phyloP scores from a whole-genome alignment of 352 stramenopile genomes.

The Blastocystis sp. region DNA sequence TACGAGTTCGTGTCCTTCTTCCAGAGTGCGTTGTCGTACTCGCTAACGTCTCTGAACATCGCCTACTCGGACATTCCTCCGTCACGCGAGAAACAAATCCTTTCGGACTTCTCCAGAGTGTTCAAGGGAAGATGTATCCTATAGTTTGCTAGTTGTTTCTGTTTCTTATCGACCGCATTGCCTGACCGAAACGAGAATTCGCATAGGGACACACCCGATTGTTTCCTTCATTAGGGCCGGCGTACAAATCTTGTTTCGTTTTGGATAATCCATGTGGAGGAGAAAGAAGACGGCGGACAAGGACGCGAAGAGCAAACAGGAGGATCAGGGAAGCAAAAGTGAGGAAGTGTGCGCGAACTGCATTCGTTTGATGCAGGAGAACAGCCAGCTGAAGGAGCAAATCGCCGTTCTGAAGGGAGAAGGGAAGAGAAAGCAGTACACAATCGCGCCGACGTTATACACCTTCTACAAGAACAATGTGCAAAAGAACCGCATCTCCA shows the following conservation, averaged over 20 bases:
- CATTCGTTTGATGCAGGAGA: constrained; percentile 66
- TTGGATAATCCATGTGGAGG: constrained; percentile 28
- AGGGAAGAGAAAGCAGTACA: constrained; percentile 65
- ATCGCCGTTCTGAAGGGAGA: constrained; percentile 47
- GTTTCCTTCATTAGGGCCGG: too few species aligned
- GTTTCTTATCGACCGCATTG: background rate
- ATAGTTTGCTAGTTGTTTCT: constrained; percentile 2
- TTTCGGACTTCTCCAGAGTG: background rate
- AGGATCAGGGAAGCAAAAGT: background rate
- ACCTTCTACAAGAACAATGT: constrained; percentile 70
- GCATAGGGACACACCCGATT: too few species aligned
- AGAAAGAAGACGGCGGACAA: constrained; percentile 22
- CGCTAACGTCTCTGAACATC: background rate
- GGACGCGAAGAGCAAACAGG: background rate
- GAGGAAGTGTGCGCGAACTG: constrained; percentile 53
- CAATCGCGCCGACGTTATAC: constrained; percentile 63
- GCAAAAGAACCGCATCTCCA: constrained; percentile 69
- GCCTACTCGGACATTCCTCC: background rate
- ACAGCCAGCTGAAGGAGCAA: constrained; percentile 60
- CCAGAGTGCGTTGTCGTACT: background rate
- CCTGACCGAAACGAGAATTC: too few species aligned
- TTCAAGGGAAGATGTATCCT: constrained; percentile 44
- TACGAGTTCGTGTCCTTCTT: constrained; percentile 12
- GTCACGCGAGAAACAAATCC: background rate
- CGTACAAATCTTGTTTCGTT: background rate